A percentile compares a stretch with the other conserved stretches of the same genome.
Conservation (phyloP, 139 green algal genomes). For the Closterium sp. region DNA sequence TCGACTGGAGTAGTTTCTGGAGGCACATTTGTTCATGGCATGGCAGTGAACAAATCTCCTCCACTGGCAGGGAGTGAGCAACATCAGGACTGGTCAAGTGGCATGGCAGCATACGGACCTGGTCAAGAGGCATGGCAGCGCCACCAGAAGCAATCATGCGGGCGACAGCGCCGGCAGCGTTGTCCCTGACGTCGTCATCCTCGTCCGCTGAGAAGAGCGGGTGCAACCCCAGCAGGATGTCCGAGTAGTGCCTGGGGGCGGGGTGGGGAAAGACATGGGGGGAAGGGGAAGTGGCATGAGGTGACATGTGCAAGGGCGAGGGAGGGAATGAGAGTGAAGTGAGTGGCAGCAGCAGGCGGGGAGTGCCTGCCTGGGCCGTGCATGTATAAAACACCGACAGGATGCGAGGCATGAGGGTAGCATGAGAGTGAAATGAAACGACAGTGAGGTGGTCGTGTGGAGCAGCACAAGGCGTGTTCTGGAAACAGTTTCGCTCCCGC, state of each 20-base stretch:
- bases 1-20: too few relatives aligned
- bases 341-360: slow-evolving; percentile 18
- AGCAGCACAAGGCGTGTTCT: too few relatives aligned
- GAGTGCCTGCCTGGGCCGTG: slow-evolving; percentile 38
- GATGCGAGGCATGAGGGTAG: background rate
- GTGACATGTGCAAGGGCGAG: slow-evolving; percentile 11
- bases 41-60: slow-evolving; percentile 4
- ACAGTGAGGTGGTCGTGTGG: too few relatives aligned
- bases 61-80: background rate
- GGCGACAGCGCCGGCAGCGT: slow-evolving; percentile 68
- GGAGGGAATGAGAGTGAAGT: background rate
- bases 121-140: slow-evolving; percentile 50
- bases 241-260: slow-evolving; percentile 57
- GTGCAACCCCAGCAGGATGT: slow-evolving; percentile 58
- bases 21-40: background rate
- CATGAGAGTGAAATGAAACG: too few relatives aligned
- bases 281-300: background rate
- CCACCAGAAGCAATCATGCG: slow-evolving; percentile 57
- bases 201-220: slow-evolving; percentile 64
- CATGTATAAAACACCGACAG: too few relatives aligned
- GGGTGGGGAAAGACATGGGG: background rate
- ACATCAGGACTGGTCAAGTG: background rate
- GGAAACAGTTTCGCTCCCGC: too few relatives aligned
- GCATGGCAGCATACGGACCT: slow-evolving; percentile 3
- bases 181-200: slow-evolving; percentile 65